phyloP scores from a whole-genome alignment of 2,329 filamentous ascomycete species.

The Cryphonectria naterciae region DNA sequence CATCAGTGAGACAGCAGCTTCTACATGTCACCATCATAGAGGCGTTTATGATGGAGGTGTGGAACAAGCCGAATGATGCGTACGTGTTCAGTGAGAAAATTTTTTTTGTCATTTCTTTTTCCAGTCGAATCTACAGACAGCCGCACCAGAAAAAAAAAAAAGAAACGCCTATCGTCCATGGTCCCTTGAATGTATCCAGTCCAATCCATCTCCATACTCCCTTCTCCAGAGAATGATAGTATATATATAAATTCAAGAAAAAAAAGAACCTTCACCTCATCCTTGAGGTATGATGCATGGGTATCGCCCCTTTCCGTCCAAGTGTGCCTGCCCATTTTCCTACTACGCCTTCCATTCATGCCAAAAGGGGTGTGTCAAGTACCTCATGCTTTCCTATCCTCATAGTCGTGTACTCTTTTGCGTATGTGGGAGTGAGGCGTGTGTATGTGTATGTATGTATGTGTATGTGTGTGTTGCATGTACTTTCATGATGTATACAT shows the following conservation, averaged over 20 bases:
- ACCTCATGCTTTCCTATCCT: conserved; percentile 11
- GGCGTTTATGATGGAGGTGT: background rate
- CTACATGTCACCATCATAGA: background rate
- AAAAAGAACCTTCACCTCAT: conserved; percentile 9
- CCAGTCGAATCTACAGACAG: background rate
- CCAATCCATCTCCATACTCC: conserved; percentile 6
- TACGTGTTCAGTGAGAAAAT: background rate
- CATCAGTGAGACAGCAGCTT: background rate
- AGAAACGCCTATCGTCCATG: background rate
- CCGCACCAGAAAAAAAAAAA: background rate
- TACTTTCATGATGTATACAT: conserved; percentile 11
- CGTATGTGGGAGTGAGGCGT: conserved; percentile 7
- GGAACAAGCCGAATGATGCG: background rate
- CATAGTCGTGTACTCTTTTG: conserved; percentile 17
- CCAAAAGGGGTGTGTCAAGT: conserved; percentile 14
- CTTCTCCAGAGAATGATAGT: background rate
- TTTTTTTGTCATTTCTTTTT: background rate
- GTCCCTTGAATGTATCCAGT: background rate
- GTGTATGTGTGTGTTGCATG: conserved; percentile 13
- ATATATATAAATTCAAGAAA: background rate
- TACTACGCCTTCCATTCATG: conserved; percentile 18
- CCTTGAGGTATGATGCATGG: conserved; percentile 22
- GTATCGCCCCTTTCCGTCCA: conserved; percentile 17
- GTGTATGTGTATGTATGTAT: background rate
- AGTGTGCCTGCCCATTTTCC: conserved; percentile 16